phyloP scores from a whole-genome alignment of 2,329 filamentous ascomycete genomes.

The Colletotrichum echinochloae region DNA sequence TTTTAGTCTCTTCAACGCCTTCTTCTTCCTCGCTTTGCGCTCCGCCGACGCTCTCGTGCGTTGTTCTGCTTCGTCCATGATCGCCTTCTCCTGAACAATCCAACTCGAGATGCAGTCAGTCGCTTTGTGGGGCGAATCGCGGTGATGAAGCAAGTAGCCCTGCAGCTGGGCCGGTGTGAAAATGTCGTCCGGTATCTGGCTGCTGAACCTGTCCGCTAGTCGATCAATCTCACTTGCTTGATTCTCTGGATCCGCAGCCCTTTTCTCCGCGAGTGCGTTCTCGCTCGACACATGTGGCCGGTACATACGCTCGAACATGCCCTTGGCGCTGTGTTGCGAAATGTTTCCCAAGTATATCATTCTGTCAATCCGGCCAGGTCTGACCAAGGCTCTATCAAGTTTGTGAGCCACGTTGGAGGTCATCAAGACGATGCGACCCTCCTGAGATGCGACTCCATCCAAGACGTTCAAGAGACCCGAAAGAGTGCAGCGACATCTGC shows the following conservation, averaged over 20 bases:
- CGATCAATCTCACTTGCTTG: background rate
- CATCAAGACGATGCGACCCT: slow-evolving; percentile 78
- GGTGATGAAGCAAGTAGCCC: slow-evolving; percentile 32
- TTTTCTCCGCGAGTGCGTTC: background rate
- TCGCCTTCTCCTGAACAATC: slow-evolving; percentile 29
- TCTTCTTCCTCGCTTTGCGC: slow-evolving; percentile 30
- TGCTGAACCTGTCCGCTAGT: slow-evolving; percentile 13
- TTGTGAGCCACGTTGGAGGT: slow-evolving; percentile 75
- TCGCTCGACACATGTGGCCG: background rate
- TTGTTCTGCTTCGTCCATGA: slow-evolving; percentile 29
- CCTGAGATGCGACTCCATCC: slow-evolving; percentile 74
- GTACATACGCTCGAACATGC: slow-evolving; percentile 40
- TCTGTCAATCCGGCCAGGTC: slow-evolving; percentile 77
- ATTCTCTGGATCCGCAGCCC: background rate
- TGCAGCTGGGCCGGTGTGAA: slow-evolving; percentile 37
- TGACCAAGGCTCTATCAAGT: slow-evolving; percentile 70
- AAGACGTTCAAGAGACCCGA: slow-evolving; percentile 76
- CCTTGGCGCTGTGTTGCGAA: slow-evolving; percentile 46
- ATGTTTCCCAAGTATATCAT: slow-evolving; percentile 74
- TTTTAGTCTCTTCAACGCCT: slow-evolving; percentile 17
- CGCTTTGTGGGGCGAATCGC: background rate
- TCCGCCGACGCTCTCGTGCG: slow-evolving; percentile 14
- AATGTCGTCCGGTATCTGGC: slow-evolving; percentile 19
- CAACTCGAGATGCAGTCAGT: background rate
- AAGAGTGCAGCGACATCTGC: slow-evolving; percentile 54